Evolutionary conservation across 169 alveolate species (phyloP).

Genomic region (Plasmodium vinckei): DNA sequence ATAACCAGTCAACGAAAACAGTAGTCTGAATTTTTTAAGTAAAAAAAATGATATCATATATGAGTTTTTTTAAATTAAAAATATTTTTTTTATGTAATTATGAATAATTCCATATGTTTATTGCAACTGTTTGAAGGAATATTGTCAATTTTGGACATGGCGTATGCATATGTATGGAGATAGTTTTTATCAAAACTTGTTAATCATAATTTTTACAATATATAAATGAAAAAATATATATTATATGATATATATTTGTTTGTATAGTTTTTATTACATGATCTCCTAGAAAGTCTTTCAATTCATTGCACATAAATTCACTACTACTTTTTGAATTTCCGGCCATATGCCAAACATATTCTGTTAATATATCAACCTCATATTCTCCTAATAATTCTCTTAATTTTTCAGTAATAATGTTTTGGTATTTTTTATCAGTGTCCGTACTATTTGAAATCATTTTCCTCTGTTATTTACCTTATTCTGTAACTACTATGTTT

Average conservation of each 20-base stretch:
- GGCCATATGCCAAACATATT: constrained; percentile 77
- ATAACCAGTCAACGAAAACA: constrained; percentile 53
- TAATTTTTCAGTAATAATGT: constrained; percentile 55
- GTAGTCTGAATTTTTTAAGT: constrained; percentile 18
- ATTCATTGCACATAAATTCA: constrained; percentile 49
- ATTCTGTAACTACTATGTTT: neutral
- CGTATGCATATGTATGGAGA: neutral
- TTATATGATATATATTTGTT: too few relatives aligned
- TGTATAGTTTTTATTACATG: constrained; percentile 25
- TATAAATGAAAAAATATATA: too few relatives aligned
- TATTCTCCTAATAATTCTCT: constrained; percentile 67
- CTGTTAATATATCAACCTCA: constrained; percentile 74
- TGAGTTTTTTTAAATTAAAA: neutral
- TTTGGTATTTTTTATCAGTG: constrained; percentile 46
- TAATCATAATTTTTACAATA: too few relatives aligned
- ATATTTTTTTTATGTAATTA: too few relatives aligned
- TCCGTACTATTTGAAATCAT: constrained; percentile 41
- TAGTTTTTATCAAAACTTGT: neutral
- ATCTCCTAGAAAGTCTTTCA: constrained; percentile 73
- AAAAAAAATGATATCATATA: neutral
- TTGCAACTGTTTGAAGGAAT: too few relatives aligned
- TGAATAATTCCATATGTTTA: too few relatives aligned
- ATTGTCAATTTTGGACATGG: too few relatives aligned
- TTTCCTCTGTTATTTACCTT: neutral
- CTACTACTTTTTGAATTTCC: constrained; percentile 43